Conservation (phyloP, 768 basidiomycete genomes). For the Saitozyma sp. region DNA sequence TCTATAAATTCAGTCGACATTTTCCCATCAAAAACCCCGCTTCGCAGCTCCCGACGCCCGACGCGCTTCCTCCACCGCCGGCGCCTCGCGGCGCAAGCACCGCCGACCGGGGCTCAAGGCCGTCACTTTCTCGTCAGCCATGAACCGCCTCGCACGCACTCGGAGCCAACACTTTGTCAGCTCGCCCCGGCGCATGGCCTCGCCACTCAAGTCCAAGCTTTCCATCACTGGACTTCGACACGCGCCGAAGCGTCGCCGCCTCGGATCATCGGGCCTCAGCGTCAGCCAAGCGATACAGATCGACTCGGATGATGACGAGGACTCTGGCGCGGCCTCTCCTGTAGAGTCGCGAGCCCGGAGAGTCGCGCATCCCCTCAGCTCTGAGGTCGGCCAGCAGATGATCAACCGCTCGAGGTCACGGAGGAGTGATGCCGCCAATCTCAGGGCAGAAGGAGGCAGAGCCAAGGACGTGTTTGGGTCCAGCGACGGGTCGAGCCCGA, state of each 20-base stretch:
- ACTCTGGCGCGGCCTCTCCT: background rate
- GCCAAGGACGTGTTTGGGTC: slow-evolving; percentile 1
- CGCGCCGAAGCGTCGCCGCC: slow-evolving; percentile 26
- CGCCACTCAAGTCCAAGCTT: slow-evolving; percentile 30
- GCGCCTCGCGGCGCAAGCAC: too few species aligned
- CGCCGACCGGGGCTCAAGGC: too few species aligned
- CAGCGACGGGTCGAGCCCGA: slow-evolving; percentile 14
- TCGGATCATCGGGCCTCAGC: slow-evolving; percentile 24
- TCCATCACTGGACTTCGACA: slow-evolving; percentile 13
- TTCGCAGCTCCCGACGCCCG: too few species aligned
- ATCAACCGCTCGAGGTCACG: slow-evolving; percentile 17
- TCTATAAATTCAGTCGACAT: too few species aligned
- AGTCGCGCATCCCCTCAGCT: slow-evolving; percentile 18
- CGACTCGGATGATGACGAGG: slow-evolving; percentile 14
- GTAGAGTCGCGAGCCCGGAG: too few species aligned
- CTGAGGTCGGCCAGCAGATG: slow-evolving; percentile 24
- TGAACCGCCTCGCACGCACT: slow-evolving; percentile 34
- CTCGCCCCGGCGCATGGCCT: slow-evolving; percentile 31
- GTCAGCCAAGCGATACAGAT: slow-evolving; percentile 7
- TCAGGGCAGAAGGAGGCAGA: slow-evolving; percentile 4
- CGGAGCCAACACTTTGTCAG: slow-evolving; percentile 40
- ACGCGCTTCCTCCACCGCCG: too few species aligned
- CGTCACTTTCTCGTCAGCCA: background rate
- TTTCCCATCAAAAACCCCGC: too few species aligned
- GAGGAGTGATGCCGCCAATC: slow-evolving; percentile 2